Evolutionary conservation across 768 basidiomycete genomes (phyloP), one percentile per base, ranked within the genome.

Genomic region (Boletus speciosus): DNA sequence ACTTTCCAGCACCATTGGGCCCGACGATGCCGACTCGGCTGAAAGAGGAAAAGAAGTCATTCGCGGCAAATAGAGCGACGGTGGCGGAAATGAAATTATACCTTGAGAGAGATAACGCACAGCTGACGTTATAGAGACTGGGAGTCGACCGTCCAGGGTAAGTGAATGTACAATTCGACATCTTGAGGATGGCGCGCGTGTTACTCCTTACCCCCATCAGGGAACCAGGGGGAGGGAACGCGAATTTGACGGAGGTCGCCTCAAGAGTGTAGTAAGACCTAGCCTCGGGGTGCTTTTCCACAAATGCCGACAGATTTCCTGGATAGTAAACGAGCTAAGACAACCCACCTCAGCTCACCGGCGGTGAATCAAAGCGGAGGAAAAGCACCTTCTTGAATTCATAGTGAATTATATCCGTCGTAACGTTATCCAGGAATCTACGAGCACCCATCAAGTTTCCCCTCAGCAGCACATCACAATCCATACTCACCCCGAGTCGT

Each of bases 391-490:
- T 96, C 78, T 98, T 98, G 51, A 76, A 74, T 76, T 97, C 94
- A 74, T 97, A 98, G 76, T 97, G 95, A 58, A 98, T 93, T 65
- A 98, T 93, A 73, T 98, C 94, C 60, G 95, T 92, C 54, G 94
- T 95, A 51, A 97, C 85, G 72, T 89, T 86, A 75, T 98, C 95
- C 64, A 98, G 78, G 77, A 98, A 98, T 54, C 89, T 91, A 50
- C 19, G 42, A 25, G 21, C 41, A n/a, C 16, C 55, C 36, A 41
- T 56, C 47, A 48, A 48, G 45, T 36, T 12, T 44, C 46, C 58
- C 46, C 56, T 54, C 45, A 56, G 8, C 35, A 43, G 43, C 44
- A 44, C 27, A 56, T 40, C 36, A 46, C 47, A 32, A 56, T 36
- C 40, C 31, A n/a, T n/a, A 73, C 85, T 57, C 55, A 89, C 89